These are phyloP conservation scores for Podaxis carcinomalis DNA, from an alignment of 768 basidiomycete species.

Conservation along the genomic window DNA sequence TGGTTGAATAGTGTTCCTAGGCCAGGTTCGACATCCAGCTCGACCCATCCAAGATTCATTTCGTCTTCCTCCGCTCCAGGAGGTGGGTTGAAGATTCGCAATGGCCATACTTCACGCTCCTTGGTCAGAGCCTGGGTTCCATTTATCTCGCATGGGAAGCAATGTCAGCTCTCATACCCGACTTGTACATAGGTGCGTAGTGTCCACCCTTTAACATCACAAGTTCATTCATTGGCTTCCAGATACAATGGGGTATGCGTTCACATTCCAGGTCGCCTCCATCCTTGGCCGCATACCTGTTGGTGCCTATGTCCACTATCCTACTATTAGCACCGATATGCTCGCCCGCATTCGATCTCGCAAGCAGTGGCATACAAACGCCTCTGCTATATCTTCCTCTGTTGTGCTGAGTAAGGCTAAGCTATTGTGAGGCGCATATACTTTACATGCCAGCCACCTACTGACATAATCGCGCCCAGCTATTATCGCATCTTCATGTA, in stretches of 20 bases:
- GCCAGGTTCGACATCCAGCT: constrained; percentile 78
- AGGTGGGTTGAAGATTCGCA: constrained; percentile 71
- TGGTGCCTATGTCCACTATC: constrained; percentile 94
- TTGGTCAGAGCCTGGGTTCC: constrained; percentile 89
- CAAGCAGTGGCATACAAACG: constrained; percentile 59
- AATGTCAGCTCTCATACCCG: constrained; percentile 72
- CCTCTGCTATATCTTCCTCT: constrained; percentile 50
- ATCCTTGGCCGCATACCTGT: constrained; percentile 64
- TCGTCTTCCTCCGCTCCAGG: constrained; percentile 75
- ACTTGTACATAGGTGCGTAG: constrained; percentile 81
- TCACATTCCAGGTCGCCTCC: constrained; percentile 79
- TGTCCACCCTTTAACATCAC: neutral
- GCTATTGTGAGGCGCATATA: constrained; percentile 46
- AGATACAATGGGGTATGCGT: constrained; percentile 99
- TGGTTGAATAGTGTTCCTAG: constrained; percentile 30
- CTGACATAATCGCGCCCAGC: constrained; percentile 30
- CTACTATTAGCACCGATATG: constrained; percentile 95
- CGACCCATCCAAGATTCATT: constrained; percentile 60
- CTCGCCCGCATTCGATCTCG: constrained; percentile 69
- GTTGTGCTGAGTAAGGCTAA: constrained; percentile 54
- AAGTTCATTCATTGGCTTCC: neutral
- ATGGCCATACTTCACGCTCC: constrained; percentile 88
- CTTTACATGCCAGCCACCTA: neutral
- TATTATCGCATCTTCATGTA: constrained; percentile 90
- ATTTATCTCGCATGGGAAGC: constrained; percentile 84